Base-by-base conservation (phyloP, 2,329 filamentous ascomycete genomes). In the Nigrograna mackinnonii region DNA sequence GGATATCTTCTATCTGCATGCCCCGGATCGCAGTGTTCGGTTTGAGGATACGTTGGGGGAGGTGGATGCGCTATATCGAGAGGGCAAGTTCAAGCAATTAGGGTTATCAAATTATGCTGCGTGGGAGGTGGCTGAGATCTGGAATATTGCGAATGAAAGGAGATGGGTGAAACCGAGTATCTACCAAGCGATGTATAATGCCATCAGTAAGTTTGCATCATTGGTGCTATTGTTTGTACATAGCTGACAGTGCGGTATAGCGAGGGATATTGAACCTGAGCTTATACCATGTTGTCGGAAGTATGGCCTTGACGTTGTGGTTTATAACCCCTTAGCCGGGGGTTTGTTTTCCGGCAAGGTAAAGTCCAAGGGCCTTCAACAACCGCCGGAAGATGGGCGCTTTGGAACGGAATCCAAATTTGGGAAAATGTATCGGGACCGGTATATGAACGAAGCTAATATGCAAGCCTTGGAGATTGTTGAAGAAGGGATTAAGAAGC, bases 201-300 rank as follows among this genome's bases (percentile, higher is more conserved):
- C 62, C n/a, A n/a, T n/a, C n/a, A n/a, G n/a, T n/a, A n/a, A n/a
- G n/a, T n/a, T n/a, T n/a, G n/a, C n/a, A n/a, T n/a, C n/a, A n/a
- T n/a, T n/a, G n/a, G n/a, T n/a, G n/a, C 4, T 19, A 9, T 33
- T 17, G 11, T 14, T 9, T 2, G 11, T 12, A 33, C 18, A 14
- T 11, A n/a, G n/a, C n/a, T n/a, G n/a, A n/a, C n/a, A n/a, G n/a
- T n/a, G n/a, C n/a, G 11, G 38, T 69, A 36, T 46, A 47, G 2
- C 69, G 73, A 1, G 46, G 46, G 2, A 18, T 41, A 2, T n/a
- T n/a, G 73, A 77, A 39, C 47, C 43, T 0, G 47, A 52, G 3
- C 50, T 75, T 6, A 61, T 75, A 22, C 71, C 71, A 1, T 49
- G 62, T 3, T 62, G 76, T 2, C 64, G 71, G n/a, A 49, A 66